Evolutionary conservation across 345 rosid genomes (phyloP).

Genomic region (Eucalyptus sp.): DNA sequence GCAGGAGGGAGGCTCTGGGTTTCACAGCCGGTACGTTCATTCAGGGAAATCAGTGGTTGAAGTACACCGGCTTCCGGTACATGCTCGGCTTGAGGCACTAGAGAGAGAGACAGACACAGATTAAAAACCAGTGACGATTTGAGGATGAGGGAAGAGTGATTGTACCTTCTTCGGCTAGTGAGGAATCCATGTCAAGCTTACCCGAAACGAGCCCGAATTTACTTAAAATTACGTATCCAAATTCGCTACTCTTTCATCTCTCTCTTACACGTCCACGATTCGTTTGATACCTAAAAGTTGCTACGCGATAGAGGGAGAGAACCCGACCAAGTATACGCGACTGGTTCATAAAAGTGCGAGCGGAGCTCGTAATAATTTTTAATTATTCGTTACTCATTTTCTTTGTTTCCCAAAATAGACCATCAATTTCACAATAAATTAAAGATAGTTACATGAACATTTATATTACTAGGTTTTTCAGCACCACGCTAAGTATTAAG

Average conservation of each 20-base stretch:
- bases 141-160: not conserved
- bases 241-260: not conserved
- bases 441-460: too few relatives aligned
- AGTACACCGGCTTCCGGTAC: constrained; percentile 23
- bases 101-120: not conserved
- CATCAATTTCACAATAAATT: too few relatives aligned
- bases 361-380: too few relatives aligned
- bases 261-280: not conserved
- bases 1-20: constrained; percentile 15
- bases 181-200: not conserved
- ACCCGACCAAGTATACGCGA: too few relatives aligned
- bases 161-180: not conserved
- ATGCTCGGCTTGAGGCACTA: constrained; percentile 13
- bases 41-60: constrained; percentile 27
- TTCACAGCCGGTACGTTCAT: constrained; percentile 33
- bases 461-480: not conserved
- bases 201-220: not conserved
- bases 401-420: too few relatives aligned
- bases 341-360: too few relatives aligned
- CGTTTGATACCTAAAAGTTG: not conserved
- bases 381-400: too few relatives aligned
- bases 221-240: not conserved
- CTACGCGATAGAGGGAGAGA: not conserved
- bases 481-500: not conserved
- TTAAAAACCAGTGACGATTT: not conserved